These are phyloP conservation scores for Nemania abortiva DNA, from an alignment of 2,329 filamentous ascomycete species.

Conservation along the genomic window DNA sequence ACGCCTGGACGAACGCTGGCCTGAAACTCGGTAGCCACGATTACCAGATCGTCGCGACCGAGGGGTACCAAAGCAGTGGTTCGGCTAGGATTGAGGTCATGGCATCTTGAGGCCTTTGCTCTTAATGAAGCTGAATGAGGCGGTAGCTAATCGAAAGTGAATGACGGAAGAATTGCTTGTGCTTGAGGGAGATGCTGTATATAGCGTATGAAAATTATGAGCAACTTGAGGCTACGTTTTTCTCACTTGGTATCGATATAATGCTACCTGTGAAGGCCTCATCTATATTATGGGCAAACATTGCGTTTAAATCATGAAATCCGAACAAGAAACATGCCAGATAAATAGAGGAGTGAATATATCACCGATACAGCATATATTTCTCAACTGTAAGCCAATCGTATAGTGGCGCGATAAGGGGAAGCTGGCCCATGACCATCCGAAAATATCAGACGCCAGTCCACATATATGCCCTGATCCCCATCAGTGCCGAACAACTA, in stretches of 20 bases:
- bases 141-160: not conserved
- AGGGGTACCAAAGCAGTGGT: slow-evolving; percentile 60
- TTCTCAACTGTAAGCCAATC: no score
- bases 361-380: no score
- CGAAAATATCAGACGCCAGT: no score
- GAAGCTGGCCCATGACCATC: no score
- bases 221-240: not conserved
- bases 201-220: slow-evolving; percentile 24
- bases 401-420: no score
- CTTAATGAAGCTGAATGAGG: not conserved
- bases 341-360: no score
- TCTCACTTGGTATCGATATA: not conserved
- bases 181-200: slow-evolving; percentile 8
- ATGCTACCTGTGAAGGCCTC: no score
- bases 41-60: slow-evolving; percentile 54
- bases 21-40: slow-evolving; percentile 52
- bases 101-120: slow-evolving; percentile 32
- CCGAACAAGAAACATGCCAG: no score
- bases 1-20: slow-evolving; percentile 50
- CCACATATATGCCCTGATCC: no score
- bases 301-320: no score
- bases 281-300: no score
- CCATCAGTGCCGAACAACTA: no score
- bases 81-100: slow-evolving; percentile 55
- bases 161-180: not conserved